These are phyloP conservation scores for Ustilago esculenta DNA, from an alignment of 1,284 basidiomycete species.

Conservation along the genomic window DNA sequence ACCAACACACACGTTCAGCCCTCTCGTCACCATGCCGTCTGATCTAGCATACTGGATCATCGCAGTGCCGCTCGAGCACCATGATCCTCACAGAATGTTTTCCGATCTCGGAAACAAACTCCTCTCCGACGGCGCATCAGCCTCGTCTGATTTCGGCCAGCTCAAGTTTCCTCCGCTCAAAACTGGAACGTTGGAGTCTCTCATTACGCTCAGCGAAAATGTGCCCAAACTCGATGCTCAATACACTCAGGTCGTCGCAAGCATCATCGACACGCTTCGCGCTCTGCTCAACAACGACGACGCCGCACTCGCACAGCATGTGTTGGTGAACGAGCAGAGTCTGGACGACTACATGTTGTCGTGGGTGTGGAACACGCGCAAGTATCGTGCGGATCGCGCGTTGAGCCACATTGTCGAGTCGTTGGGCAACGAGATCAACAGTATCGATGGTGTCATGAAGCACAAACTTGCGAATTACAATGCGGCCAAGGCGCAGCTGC, in stretches of 20 bases:
- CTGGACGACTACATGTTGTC: constrained; percentile 81
- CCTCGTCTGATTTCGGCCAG: constrained; percentile 55
- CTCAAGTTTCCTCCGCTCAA: constrained; percentile 68
- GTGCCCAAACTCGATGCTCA: constrained; percentile 89
- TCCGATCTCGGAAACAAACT: constrained; percentile 68
- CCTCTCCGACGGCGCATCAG: constrained; percentile 60
- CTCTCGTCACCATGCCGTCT: constrained; percentile 71
- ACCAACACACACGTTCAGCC: too few relatives aligned
- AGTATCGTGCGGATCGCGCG: constrained; percentile 82
- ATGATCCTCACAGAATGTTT: constrained; percentile 70
- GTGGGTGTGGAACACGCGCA: constrained; percentile 82
- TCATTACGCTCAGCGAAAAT: constrained; percentile 89
- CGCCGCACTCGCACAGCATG: constrained; percentile 81
- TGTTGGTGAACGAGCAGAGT: constrained; percentile 81
- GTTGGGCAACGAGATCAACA: constrained; percentile 74
- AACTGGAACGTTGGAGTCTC: constrained; percentile 89
- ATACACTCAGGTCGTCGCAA: constrained; percentile 87
- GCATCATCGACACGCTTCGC: constrained; percentile 92
- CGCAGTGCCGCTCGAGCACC: constrained; percentile 70
- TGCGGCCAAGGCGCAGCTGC: constrained; percentile 88
- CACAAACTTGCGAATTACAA: constrained; percentile 91
- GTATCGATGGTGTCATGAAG: constrained; percentile 69
- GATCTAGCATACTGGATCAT: constrained; percentile 72
- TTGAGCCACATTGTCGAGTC: constrained; percentile 82
- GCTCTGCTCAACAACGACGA: constrained; percentile 90